Evolutionary conservation across 768 basidiomycete species (phyloP).

Genomic region (Collybia mongolica): DNA sequence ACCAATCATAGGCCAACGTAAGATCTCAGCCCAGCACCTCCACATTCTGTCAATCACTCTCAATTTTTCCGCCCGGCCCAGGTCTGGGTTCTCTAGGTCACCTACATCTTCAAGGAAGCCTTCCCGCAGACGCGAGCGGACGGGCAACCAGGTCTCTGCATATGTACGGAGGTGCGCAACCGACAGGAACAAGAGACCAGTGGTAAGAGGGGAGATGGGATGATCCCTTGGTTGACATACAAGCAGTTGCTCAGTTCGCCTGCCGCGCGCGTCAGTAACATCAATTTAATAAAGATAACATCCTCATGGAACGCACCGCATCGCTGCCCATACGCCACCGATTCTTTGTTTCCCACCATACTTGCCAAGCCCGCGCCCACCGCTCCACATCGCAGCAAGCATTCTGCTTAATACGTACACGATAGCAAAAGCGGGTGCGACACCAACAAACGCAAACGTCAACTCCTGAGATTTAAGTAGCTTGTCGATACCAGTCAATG

Average conservation of each 20-base stretch:
- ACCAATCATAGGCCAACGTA: conserved; percentile 54
- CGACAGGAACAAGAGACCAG: conserved; percentile 74
- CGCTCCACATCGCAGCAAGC: conserved; percentile 46
- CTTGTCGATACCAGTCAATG: conserved; percentile 88
- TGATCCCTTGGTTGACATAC: conserved; percentile 40
- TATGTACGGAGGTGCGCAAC: conserved; percentile 65
- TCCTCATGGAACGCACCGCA: conserved; percentile 46
- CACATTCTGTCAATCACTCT: conserved; percentile 84
- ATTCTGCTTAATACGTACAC: conserved; percentile 68
- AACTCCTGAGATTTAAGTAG: conserved; percentile 92
- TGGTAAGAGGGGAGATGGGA: conserved; percentile 47
- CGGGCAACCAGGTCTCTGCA: conserved; percentile 56
- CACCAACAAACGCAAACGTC: conserved; percentile 95
- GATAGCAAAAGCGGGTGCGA: conserved; percentile 84
- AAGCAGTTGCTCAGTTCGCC: conserved; percentile 70
- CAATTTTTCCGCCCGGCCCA: conserved; percentile 72
- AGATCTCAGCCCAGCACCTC: conserved; percentile 76
- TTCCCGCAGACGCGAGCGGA: conserved; percentile 59
- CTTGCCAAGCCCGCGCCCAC: conserved; percentile 44
- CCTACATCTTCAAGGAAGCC: conserved; percentile 85
- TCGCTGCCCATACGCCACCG: conserved; percentile 62
- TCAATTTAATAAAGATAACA: background rate
- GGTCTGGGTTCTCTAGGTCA: conserved; percentile 73
- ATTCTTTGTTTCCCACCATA: conserved; percentile 60
- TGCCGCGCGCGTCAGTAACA: conserved; percentile 14